Percentiles rank a stretch among this genome's conserved stretches.
phyloP scores from a whole-genome alignment of 441 rosid genomes.

The Dalechampia spathulata region DNA sequence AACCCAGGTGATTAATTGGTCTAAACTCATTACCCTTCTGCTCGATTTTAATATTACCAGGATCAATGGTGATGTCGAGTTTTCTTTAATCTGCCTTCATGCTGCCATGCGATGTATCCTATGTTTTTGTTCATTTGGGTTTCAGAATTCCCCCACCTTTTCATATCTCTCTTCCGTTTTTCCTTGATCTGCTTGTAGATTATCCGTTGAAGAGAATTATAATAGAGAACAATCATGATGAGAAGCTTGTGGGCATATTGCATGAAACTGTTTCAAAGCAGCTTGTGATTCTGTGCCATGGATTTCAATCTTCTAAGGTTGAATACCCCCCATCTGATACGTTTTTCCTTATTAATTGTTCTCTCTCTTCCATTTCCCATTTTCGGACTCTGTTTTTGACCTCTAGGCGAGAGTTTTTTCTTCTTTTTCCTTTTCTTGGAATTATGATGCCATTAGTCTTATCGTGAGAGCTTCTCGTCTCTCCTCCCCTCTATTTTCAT shows the following conservation, averaged over 20 bases:
- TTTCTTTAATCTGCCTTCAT: not conserved
- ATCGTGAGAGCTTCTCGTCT: too few relatives aligned
- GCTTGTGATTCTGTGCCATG: constrained; percentile 79
- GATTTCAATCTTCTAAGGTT: constrained; percentile 76
- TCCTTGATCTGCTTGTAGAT: constrained; percentile 12
- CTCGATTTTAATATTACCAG: not conserved
- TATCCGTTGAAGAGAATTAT: constrained; percentile 30
- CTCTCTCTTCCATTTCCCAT: not conserved
- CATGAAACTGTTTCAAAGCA: constrained; percentile 70
- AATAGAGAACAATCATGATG: constrained; percentile 50
- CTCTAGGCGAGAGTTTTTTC: not conserved
- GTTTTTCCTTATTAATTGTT: too few relatives aligned
- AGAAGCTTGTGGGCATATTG: constrained; percentile 70
- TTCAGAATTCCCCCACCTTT: too few relatives aligned
- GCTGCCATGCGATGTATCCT: too few relatives aligned
- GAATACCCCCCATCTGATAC: too few relatives aligned
- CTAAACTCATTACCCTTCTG: too few relatives aligned
- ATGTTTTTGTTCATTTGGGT: too few relatives aligned
- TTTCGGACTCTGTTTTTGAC: not conserved
- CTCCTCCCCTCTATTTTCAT: too few relatives aligned
- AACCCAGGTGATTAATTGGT: constrained; percentile 16
- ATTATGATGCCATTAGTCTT: too few relatives aligned
- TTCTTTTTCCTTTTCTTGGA: not conserved
- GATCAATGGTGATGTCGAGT: not conserved
- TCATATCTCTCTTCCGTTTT: not conserved